Percentiles rank a stretch among this genome's conserved stretches.
Conservation (phyloP, 164 flowering plant genomes). For the Liquidambar formosana region DNA sequence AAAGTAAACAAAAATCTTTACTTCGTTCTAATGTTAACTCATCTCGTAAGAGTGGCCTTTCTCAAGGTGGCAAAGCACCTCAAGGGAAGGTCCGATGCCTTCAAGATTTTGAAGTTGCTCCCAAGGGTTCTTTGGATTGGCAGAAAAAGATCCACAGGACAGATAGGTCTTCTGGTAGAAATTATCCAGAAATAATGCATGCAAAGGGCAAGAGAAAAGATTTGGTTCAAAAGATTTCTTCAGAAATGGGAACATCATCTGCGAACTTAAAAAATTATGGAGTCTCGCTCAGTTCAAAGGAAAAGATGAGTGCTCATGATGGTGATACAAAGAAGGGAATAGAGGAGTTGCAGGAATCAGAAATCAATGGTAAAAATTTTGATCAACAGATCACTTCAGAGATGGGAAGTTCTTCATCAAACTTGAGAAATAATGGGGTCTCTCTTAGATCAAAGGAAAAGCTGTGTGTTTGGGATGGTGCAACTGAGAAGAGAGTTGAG, state of each 20-base stretch:
- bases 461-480: conserved; percentile 18
- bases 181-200: conserved; percentile 8
- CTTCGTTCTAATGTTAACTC: conserved; percentile 12
- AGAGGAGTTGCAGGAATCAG: conserved; percentile 18
- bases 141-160: conserved; percentile 9
- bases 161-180: conserved; percentile 20
- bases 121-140: conserved; percentile 15
- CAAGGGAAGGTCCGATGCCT: conserved; percentile 8
- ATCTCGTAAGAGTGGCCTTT: conserved; percentile 18
- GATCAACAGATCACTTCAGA: conserved; percentile 14
- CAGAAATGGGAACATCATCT: conserved; percentile 15
- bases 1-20: conserved; percentile 19
- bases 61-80: conserved; percentile 22
- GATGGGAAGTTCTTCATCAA: conserved; percentile 8
- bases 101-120: conserved; percentile 23
- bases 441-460: conserved; percentile 20
- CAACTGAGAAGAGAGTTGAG: conserved; percentile 19
- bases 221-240: conserved; percentile 17
- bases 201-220: conserved; percentile 16
- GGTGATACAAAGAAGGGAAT: conserved; percentile 15
- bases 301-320: conserved; percentile 16
- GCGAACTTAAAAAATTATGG: conserved; percentile 17
- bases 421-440: conserved; percentile 13
- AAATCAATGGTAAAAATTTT: conserved; percentile 7
- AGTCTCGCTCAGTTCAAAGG: conserved; percentile 12